phyloP scores from a whole-genome alignment of 139 green algal genomes.

The Protoeuglena noctilucae region DNA sequence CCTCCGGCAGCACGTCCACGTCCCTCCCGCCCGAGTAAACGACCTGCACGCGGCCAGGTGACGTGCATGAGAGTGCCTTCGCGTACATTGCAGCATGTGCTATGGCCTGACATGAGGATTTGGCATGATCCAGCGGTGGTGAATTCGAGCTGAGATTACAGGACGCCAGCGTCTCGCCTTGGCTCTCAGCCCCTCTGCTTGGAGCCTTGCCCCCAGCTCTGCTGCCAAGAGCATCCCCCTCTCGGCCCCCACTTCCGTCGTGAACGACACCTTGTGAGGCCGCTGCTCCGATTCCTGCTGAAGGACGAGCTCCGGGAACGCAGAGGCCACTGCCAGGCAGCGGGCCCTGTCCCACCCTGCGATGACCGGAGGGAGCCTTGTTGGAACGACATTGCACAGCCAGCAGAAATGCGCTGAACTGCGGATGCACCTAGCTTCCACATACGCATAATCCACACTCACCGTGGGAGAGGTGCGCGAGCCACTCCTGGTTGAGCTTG shows the following conservation, averaged over 20 bases:
- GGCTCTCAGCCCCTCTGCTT: constrained; percentile 16
- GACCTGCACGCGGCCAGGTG: too few relatives aligned
- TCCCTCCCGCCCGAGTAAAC: constrained; percentile 69
- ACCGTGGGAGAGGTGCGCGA: constrained; percentile 24
- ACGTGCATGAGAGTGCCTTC: too few relatives aligned
- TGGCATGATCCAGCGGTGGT: too few relatives aligned
- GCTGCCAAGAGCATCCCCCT: constrained; percentile 2
- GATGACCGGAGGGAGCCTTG: too few relatives aligned
- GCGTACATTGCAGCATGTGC: too few relatives aligned
- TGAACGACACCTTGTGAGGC: constrained; percentile 78
- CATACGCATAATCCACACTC: too few relatives aligned
- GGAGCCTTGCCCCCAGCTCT: constrained; percentile 25
- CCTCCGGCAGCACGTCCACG: constrained; percentile 60
- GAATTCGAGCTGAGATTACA: too few relatives aligned
- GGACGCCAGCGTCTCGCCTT: too few relatives aligned
- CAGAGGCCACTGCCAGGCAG: constrained; percentile 16
- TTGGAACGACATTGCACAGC: too few relatives aligned
- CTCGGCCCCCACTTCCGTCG: constrained; percentile 20
- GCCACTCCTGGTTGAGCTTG: constrained; percentile 34
- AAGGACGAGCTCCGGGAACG: constrained; percentile 12
- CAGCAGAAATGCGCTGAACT: too few relatives aligned
- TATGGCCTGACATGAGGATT: too few relatives aligned
- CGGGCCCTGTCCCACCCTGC: constrained; percentile 31
- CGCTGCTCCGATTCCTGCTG: constrained; percentile 65
- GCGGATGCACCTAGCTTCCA: too few relatives aligned